These are phyloP conservation scores for Alternaria triticina DNA, from an alignment of 2,329 filamentous ascomycete species.

Conservation along the genomic window DNA sequence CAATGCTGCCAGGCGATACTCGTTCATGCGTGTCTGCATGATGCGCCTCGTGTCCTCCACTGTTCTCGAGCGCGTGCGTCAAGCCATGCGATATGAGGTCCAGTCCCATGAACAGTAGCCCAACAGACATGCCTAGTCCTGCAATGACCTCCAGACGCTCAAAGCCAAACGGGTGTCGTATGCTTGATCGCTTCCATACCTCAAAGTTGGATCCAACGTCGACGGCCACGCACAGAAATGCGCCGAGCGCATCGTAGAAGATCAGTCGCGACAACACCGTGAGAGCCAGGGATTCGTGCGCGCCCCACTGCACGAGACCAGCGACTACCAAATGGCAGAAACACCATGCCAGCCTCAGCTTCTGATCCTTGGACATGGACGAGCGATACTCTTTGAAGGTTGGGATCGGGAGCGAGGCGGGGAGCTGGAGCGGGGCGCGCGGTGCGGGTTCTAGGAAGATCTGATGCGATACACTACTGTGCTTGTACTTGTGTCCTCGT, in stretches of 20 bases:
- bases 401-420: conserved; percentile 89
- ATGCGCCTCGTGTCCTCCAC: conserved; percentile 75
- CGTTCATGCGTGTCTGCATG: conserved; percentile 70
- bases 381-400: conserved; percentile 86
- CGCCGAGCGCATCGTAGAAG: conserved; percentile 93
- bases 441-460: conserved; percentile 93
- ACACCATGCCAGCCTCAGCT: conserved; percentile 84
- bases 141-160: conserved; percentile 93
- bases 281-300: conserved; percentile 85
- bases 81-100: conserved; percentile 93
- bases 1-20: conserved; percentile 77
- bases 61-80: conserved; percentile 85
- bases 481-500: conserved; percentile 96
- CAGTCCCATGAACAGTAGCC: conserved; percentile 95
- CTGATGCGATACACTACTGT: conserved; percentile 94
- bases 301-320: conserved; percentile 82
- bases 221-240: conserved; percentile 87
- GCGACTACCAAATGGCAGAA: conserved; percentile 85
- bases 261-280: conserved; percentile 92
- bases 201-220: conserved; percentile 97
- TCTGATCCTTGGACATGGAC: conserved; percentile 90
- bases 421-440: conserved; percentile 84
- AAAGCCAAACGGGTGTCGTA: conserved; percentile 91
- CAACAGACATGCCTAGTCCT: conserved; percentile 94
- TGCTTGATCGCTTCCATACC: conserved; percentile 91